Conservation (phyloP, 225 moss, liverwort and hornwort species). For the Climacium dendroides region DNA sequence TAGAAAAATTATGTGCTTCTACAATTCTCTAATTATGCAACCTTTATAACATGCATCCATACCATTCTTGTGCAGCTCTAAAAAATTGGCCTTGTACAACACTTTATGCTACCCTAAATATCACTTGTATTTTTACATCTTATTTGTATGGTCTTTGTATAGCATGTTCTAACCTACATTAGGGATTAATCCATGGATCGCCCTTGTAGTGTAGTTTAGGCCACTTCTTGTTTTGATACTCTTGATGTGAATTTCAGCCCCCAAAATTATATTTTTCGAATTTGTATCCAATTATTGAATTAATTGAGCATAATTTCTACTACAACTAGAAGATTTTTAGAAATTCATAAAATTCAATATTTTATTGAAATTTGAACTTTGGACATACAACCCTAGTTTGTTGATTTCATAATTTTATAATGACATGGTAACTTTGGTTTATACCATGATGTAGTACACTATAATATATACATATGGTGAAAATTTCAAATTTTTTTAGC, state of each 20-base stretch:
- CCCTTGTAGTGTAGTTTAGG: background rate
- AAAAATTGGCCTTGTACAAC: too few relatives aligned
- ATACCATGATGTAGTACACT: background rate
- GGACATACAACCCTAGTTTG: background rate
- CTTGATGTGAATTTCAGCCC: background rate
- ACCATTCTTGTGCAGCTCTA: too few relatives aligned
- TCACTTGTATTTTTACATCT: too few relatives aligned
- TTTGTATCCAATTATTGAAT: background rate
- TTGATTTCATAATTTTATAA: background rate
- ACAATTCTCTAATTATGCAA: background rate
- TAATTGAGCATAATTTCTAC: background rate
- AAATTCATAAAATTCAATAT: background rate
- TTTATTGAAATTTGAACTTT: background rate
- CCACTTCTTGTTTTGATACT: background rate
- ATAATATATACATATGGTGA: background rate
- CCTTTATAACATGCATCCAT: too few relatives aligned
- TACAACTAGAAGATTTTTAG: background rate
- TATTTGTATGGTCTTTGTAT: too few relatives aligned
- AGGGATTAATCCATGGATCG: rapidly evolving
- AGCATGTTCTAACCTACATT: too few relatives aligned
- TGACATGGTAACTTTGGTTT: background rate
- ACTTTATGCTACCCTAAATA: too few relatives aligned
- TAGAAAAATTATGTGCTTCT: background rate
- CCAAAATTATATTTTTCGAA: background rate
- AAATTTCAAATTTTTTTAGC: background rate